Conservation (phyloP, 345 rosid species). For the Erodium maritimum region DNA sequence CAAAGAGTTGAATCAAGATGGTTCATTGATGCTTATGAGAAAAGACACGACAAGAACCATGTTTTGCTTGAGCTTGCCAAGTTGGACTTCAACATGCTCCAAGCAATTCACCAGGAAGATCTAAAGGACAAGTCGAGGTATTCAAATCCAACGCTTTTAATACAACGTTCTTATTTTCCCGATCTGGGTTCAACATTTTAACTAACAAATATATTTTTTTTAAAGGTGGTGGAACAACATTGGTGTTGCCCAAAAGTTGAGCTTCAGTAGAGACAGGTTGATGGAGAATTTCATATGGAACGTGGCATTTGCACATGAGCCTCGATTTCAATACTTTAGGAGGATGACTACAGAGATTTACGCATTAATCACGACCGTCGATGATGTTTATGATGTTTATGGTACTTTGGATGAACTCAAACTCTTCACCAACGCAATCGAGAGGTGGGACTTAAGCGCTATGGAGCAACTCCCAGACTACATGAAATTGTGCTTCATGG, state of each 20-base stretch:
- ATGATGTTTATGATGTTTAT: constrained; percentile 9
- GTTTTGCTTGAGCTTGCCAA: constrained; percentile 22
- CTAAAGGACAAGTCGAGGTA: constrained; percentile 23
- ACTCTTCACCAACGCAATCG: background rate
- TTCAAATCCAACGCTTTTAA: background rate
- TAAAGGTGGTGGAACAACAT: constrained; percentile 30
- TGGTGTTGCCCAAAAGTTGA: constrained; percentile 6
- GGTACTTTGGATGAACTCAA: constrained; percentile 8
- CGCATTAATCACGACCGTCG: background rate
- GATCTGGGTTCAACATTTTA: too few species aligned
- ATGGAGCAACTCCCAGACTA: constrained; percentile 9
- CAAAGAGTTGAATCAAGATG: constrained; percentile 24
- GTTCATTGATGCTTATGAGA: constrained; percentile 22
- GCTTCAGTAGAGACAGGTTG: constrained; percentile 15
- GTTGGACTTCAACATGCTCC: constrained; percentile 22
- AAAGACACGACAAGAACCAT: constrained; percentile 8
- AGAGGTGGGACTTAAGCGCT: constrained; percentile 8
- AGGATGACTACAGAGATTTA: background rate
- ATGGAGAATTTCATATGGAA: constrained; percentile 19
- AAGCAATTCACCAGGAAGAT: constrained; percentile 24
- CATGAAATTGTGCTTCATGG: background rate
- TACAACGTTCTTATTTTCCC: too few species aligned
- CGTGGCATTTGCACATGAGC: constrained; percentile 6
- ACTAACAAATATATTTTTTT: too few species aligned
- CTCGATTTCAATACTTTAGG: background rate